phyloP scores from a whole-genome alignment of 257 asterid species.

The Solanum arcanum region DNA sequence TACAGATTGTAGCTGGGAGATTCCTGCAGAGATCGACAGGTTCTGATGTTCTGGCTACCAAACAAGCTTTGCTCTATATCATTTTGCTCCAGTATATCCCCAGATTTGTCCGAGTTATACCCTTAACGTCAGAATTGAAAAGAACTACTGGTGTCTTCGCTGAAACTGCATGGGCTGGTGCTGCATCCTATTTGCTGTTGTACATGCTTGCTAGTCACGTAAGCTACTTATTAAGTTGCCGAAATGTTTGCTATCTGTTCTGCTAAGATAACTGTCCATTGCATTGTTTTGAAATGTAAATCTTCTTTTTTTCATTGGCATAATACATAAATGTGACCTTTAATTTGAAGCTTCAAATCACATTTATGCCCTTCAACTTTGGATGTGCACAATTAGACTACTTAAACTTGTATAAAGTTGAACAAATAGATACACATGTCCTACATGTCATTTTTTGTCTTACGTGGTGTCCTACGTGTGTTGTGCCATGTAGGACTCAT shows the following conservation, averaged over 20 bases:
- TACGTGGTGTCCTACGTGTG: too few species aligned
- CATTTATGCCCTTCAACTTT: too few species aligned
- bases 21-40: slow-evolving; percentile 55
- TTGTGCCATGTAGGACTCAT: too few species aligned
- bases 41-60: slow-evolving; percentile 73
- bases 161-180: slow-evolving; percentile 99
- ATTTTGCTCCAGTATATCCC: slow-evolving; percentile 79
- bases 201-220: slow-evolving; percentile 94
- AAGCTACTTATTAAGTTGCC: slow-evolving; percentile 13
- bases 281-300: neutral
- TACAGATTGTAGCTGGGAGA: slow-evolving; percentile 88
- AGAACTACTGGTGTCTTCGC: slow-evolving; percentile 91
- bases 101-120: slow-evolving; percentile 63
- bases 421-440: too few species aligned
- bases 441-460: too few species aligned
- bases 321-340: too few species aligned
- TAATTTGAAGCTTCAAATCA: too few species aligned
- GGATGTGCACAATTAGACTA: too few species aligned
- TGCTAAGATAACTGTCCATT: neutral
- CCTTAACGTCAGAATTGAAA: slow-evolving; percentile 79
- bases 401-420: too few species aligned
- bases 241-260: neutral
- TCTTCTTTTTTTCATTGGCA: neutral
- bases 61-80: slow-evolving; percentile 57
- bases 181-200: slow-evolving; percentile 83